Base-by-base conservation (phyloP, 108 stramenopile genomes). In the Skeletonema marinoi region DNA sequence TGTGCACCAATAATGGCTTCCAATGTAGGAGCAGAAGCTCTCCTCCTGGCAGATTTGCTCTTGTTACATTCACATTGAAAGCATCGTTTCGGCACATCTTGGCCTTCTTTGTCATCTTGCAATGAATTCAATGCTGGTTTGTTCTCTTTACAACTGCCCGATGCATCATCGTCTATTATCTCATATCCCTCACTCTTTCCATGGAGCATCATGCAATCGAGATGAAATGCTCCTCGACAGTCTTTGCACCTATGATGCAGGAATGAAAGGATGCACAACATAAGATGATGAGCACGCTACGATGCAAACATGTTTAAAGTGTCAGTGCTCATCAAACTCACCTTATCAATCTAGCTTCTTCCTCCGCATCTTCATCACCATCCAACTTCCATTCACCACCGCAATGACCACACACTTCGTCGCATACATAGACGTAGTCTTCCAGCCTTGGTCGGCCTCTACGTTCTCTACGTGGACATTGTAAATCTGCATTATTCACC, bases 201-300 rank as follows among this genome's bases (percentile, higher is more conserved):
- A 71, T 66, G 63, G 44, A 71, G 6, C 50, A 68, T 8, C 80
- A 81, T 81, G 50, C 80, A 81, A 1, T 41, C 19, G 12, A 69
- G 51, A 65, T 81, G 80, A 71, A 81, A 81, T 31, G 80, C 70
- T 25, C 62, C 65, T 21, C 69, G 59, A 33, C 80, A 81, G 48
- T 61, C 74, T 46, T 81, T 81, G 46, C 80, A 81, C 38, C 80
- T 65, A 12, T 60, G n/a, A 54, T 70, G 60, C 38, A 33, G n/a
- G n/a, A 11, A 39, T 8, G 0, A 39, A 5, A 36, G 35, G 7
- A 36, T 66, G 3, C n/a, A 48, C 5, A 35, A 44, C 32, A 70
- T 60, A 1, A 56, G 68, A 62, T 68, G 33, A 21, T 59, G 39
- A 58, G 36, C 17, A 7, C 39, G 31, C 33, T 41, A 39, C 74